phyloP scores from a whole-genome alignment of 148 eudicot genomes.

The Dianthus caryophyllus region DNA sequence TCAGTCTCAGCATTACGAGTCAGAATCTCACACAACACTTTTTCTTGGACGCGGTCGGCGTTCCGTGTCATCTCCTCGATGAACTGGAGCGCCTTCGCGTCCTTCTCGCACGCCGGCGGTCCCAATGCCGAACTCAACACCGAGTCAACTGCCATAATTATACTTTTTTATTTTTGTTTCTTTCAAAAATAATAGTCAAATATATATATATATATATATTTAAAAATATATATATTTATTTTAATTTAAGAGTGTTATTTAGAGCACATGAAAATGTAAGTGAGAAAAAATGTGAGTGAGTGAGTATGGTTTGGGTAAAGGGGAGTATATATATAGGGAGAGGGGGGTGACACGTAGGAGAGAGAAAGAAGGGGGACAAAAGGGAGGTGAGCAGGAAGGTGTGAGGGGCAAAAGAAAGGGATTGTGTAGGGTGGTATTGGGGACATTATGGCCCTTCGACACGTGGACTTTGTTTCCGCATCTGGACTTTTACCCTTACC shows the following conservation, averaged over 20 bases:
- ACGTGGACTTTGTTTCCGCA: not conserved
- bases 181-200: too few species aligned
- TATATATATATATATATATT: too few species aligned
- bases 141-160: constrained; percentile 62
- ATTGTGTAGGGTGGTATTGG: not conserved
- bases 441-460: not conserved
- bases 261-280: too few species aligned
- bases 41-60: constrained; percentile 58
- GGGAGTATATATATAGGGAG: constrained; percentile 17
- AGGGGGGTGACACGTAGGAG: constrained; percentile 27
- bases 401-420: constrained; percentile 8
- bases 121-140: constrained; percentile 53
- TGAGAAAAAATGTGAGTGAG: too few species aligned
- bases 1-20: constrained; percentile 57
- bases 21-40: constrained; percentile 57
- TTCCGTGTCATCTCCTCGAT: constrained; percentile 81
- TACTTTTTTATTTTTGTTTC: too few species aligned
- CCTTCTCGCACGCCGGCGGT: constrained; percentile 74
- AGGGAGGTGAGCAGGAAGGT: constrained; percentile 43
- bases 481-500: too few species aligned
- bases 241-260: too few species aligned
- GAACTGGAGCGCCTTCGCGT: constrained; percentile 67
- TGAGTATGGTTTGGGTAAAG: not conserved
- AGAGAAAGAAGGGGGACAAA: constrained; percentile 33
- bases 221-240: not conserved